Evolutionary conservation across 2,329 filamentous ascomycete species (phyloP).

Genomic region (Hymenoscyphus albidus): DNA sequence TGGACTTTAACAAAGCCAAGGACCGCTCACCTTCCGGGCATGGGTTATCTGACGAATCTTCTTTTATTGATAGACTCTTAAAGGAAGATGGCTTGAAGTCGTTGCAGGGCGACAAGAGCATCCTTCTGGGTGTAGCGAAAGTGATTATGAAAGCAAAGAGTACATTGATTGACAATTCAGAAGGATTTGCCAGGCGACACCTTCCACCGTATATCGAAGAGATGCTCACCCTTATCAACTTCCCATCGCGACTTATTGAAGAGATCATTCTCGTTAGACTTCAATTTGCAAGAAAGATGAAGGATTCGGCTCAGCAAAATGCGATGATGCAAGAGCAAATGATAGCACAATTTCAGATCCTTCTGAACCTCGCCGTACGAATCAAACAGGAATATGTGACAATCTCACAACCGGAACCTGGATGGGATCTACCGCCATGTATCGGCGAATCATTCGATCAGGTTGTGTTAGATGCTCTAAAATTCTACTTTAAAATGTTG

Average conservation of each 20-base stretch:
- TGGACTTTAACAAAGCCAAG: conserved; percentile 80
- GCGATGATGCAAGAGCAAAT: conserved; percentile 95
- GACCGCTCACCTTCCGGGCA: conserved; percentile 64
- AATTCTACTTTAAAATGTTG: conserved; percentile 97
- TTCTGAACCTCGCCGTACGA: conserved; percentile 84
- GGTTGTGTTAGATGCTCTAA: conserved; percentile 85
- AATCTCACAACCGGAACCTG: conserved; percentile 80
- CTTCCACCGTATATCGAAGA: conserved; percentile 96
- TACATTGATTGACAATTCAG: conserved; percentile 82
- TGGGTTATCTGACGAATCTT: conserved; percentile 81
- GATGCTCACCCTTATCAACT: conserved; percentile 91
- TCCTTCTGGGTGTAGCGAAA: conserved; percentile 76
- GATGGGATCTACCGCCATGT: conserved; percentile 93
- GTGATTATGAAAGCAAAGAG: conserved; percentile 93
- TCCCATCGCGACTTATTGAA: conserved; percentile 90
- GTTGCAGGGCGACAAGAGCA: conserved; percentile 80
- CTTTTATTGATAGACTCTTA: conserved; percentile 89
- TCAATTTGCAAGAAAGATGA: conserved; percentile 90
- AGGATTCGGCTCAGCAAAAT: conserved; percentile 87
- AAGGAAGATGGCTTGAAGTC: conserved; percentile 95
- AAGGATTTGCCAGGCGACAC: conserved; percentile 81
- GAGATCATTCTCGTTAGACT: conserved; percentile 92
- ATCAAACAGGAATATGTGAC: conserved; percentile 87
- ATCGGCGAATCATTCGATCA: conserved; percentile 96
- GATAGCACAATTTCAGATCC: conserved; percentile 92